Percentiles rank a stretch among this genome's conserved stretches.
Conservation (phyloP, 2,329 filamentous ascomycete genomes). For the Paraphaeosphaeria minitans region DNA sequence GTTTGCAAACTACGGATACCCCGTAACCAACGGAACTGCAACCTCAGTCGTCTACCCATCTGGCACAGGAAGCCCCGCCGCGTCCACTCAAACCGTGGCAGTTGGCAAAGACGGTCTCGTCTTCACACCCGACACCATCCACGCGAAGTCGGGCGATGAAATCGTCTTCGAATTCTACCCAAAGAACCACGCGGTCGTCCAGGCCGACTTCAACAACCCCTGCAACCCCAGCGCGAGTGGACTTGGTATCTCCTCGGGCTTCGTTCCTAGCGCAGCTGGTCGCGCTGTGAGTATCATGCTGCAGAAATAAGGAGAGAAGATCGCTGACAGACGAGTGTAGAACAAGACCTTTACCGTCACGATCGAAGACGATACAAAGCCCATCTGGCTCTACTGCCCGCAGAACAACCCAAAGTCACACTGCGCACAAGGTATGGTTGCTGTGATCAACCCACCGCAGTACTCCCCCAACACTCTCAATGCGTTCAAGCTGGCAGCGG, state of each 20-base stretch:
- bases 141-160: slow-evolving; percentile 28
- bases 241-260: slow-evolving; percentile 35
- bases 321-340: slow-evolving; percentile 8
- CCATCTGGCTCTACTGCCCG: slow-evolving; percentile 41
- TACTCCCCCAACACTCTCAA: slow-evolving; percentile 23
- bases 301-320: background rate
- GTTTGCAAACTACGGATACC: slow-evolving; percentile 16
- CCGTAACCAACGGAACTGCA: slow-evolving; percentile 11
- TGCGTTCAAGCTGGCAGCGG: slow-evolving; percentile 21
- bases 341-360: slow-evolving; percentile 31
- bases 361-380: slow-evolving; percentile 27
- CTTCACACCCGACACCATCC: slow-evolving; percentile 34
- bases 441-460: slow-evolving; percentile 34
- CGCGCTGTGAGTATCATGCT: slow-evolving; percentile 18
- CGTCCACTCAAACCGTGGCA: slow-evolving; percentile 28
- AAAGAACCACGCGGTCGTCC: slow-evolving; percentile 35
- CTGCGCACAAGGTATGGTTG: slow-evolving; percentile 39
- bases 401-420: slow-evolving; percentile 54
- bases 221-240: slow-evolving; percentile 35
- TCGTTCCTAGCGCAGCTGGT: slow-evolving; percentile 22
- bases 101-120: slow-evolving; percentile 31
- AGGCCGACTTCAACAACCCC: slow-evolving; percentile 30
- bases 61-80: slow-evolving; percentile 11
- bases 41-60: slow-evolving; percentile 8
- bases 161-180: slow-evolving; percentile 37